phyloP scores from a whole-genome alignment of 2,329 filamentous ascomycete species.

The Colletotrichum godetiae region DNA sequence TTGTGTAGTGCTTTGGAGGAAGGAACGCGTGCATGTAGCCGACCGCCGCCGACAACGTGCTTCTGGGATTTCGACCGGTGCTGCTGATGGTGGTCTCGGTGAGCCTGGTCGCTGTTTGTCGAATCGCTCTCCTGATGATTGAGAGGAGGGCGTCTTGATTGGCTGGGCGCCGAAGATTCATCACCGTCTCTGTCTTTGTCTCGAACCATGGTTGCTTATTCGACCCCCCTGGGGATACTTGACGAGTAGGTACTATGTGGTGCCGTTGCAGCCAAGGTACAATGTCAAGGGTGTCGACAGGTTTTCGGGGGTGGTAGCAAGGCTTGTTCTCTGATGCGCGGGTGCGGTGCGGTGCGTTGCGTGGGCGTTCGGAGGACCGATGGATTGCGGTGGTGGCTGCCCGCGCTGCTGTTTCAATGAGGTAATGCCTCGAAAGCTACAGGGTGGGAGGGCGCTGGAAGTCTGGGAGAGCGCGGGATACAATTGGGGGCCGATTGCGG shows the following conservation, averaged over 20 bases:
- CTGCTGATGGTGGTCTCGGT: constrained; percentile 42
- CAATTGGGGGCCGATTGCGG: constrained; percentile 20
- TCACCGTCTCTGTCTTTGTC: constrained; percentile 56
- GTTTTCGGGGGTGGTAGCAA: constrained; percentile 14
- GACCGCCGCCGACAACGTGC: constrained; percentile 57
- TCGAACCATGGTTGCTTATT: constrained; percentile 50
- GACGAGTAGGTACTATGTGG: not conserved
- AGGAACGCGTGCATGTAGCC: constrained; percentile 63
- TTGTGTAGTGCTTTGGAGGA: constrained; percentile 65
- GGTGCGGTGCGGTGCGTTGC: not conserved
- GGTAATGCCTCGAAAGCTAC: constrained; percentile 17
- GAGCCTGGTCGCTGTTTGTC: constrained; percentile 47
- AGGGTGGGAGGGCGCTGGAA: not conserved
- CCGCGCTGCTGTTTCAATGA: constrained; percentile 23
- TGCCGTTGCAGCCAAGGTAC: not conserved
- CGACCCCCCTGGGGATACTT: not conserved
- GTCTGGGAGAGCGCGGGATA: not conserved
- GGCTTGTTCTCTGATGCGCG: constrained; percentile 24
- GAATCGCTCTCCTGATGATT: constrained; percentile 50
- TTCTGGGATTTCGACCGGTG: constrained; percentile 46
- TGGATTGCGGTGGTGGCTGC: constrained; percentile 20
- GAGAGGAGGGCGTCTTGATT: constrained; percentile 65
- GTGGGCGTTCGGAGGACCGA: constrained; percentile 25
- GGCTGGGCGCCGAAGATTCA: constrained; percentile 59
- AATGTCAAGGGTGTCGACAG: constrained; percentile 15